Evolutionary conservation across 257 asterid species (phyloP).

Genomic region (Nemophila menziesii): DNA sequence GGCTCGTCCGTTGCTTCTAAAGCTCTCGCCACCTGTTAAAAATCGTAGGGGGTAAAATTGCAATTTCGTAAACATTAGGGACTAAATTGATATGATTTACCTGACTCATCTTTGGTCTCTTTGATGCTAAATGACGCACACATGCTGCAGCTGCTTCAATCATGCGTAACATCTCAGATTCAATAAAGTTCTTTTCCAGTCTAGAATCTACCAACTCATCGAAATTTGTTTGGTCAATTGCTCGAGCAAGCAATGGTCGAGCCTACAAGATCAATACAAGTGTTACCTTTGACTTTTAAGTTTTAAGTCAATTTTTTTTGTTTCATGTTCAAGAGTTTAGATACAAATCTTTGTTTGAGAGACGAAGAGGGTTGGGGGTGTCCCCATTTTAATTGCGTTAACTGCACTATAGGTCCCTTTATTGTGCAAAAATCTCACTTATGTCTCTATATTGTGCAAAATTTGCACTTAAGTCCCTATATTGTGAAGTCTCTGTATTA

Average conservation of each 20-base stretch:
- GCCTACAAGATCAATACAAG: constrained; percentile 26
- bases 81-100: constrained; percentile 5
- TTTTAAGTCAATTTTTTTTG: too few relatives aligned
- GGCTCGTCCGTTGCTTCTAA: constrained; percentile 59
- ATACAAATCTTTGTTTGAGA: too few relatives aligned
- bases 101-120: constrained; percentile 54
- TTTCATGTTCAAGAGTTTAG: too few relatives aligned
- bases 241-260: constrained; percentile 34
- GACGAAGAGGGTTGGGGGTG: too few relatives aligned
- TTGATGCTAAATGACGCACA: constrained; percentile 34
- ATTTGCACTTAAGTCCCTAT: too few relatives aligned
- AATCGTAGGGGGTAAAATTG: too few relatives aligned
- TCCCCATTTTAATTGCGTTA: too few relatives aligned
- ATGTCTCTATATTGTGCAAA: too few relatives aligned
- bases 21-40: constrained; percentile 66
- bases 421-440: too few relatives aligned
- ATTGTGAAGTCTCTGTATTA: too few relatives aligned
- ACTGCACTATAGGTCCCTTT: too few relatives aligned
- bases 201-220: constrained; percentile 30
- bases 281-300: too few relatives aligned
- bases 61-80: background rate
- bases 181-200: constrained; percentile 22
- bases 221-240: constrained; percentile 28
- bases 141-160: constrained; percentile 51
- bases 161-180: constrained; percentile 34